These are phyloP conservation scores for Adansonia gregorii DNA, from an alignment of 441 rosid genomes.

Conservation along the genomic window DNA sequence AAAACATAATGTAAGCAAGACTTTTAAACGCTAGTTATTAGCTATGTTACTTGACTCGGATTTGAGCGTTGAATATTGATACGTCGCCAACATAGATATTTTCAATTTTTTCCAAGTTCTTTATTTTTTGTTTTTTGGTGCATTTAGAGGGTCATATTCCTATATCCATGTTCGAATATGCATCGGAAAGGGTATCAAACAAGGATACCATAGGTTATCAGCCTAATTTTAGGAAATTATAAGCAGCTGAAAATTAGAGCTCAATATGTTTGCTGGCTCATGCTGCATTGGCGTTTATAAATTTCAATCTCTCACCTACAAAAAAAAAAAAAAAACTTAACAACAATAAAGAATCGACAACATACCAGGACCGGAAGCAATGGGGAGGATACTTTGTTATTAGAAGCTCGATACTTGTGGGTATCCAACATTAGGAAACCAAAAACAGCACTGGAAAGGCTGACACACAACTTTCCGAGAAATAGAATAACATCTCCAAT, in stretches of 20 bases:
- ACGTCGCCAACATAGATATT: too few species aligned
- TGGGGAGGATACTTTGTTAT: slow-evolving; percentile 88
- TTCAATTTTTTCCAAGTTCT: too few species aligned
- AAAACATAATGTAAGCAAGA: slow-evolving; percentile 7
- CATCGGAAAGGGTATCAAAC: neutral
- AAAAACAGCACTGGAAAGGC: slow-evolving; percentile 87
- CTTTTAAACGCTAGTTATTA: neutral
- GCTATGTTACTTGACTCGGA: neutral
- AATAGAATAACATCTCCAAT: slow-evolving; percentile 91
- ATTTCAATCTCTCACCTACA: neutral
- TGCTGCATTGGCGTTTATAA: neutral
- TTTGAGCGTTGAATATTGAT: neutral
- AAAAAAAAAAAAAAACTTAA: neutral
- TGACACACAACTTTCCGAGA: slow-evolving; percentile 91
- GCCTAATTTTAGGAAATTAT: too few species aligned
- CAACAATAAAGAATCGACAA: slow-evolving; percentile 8
- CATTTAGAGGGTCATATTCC: neutral
- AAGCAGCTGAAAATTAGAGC: neutral
- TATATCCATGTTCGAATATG: neutral
- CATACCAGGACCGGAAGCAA: slow-evolving; percentile 87
- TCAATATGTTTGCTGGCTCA: neutral
- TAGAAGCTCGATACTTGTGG: slow-evolving; percentile 71
- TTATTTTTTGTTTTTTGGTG: too few species aligned
- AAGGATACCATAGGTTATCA: neutral
- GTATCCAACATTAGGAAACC: slow-evolving; percentile 95